Evolutionary conservation across 2,329 filamentous ascomycete genomes (phyloP).

Genomic region (Fusarium sambucinum): DNA sequence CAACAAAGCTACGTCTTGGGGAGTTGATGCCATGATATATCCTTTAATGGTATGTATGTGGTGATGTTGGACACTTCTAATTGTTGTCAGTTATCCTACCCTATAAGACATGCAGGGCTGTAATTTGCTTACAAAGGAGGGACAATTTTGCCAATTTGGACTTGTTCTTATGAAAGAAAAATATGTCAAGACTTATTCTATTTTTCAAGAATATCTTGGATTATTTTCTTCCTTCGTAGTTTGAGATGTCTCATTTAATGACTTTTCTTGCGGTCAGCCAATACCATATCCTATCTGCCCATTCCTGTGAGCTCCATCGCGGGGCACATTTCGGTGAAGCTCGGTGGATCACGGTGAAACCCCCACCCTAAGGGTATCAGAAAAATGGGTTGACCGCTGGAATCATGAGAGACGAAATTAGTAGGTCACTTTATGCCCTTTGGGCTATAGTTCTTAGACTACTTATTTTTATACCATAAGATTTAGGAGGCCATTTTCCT

Average conservation of each 20-base stretch:
- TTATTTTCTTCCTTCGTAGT: background rate
- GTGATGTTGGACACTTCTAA: background rate
- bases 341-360: conserved; percentile 11
- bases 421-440: too few species aligned
- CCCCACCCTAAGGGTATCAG: too few species aligned
- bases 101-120: background rate
- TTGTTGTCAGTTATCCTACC: conserved; percentile 7
- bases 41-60: background rate
- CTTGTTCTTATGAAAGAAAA: background rate
- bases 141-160: background rate
- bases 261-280: conserved; percentile 4
- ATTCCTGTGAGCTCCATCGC: conserved; percentile 2
- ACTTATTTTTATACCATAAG: too few species aligned
- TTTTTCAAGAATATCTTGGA: background rate
- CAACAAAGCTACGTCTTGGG: conserved; percentile 55
- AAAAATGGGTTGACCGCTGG: too few species aligned
- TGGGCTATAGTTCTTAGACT: too few species aligned
- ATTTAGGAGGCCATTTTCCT: too few species aligned
- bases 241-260: background rate
- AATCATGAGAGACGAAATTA: too few species aligned
- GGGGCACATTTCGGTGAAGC: conserved; percentile 26
- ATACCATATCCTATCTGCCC: too few species aligned
- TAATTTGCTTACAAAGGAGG: conserved; percentile 1
- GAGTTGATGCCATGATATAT: conserved; percentile 46
- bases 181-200: rapidly evolving